Evolutionary conservation across 306 rosid genomes (phyloP).

Genomic region (Albizia julibrissin): DNA sequence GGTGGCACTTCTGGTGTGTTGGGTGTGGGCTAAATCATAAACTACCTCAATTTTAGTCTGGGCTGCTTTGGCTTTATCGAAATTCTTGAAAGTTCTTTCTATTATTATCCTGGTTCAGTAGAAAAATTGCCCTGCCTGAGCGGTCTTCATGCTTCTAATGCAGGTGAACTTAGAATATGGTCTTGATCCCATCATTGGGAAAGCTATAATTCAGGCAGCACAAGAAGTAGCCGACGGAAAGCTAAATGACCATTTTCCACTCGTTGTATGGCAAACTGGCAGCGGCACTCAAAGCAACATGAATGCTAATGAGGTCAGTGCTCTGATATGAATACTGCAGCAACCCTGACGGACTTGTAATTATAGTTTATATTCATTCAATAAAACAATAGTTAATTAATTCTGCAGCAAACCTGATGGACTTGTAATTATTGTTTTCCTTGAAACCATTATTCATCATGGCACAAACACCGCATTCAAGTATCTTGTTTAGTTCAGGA

Average conservation of each 20-base stretch:
- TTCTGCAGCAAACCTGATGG: neutral
- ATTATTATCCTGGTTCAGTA: neutral
- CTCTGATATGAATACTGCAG: neutral
- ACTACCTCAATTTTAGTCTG: neutral
- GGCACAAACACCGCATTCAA: neutral
- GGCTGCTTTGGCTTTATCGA: neutral
- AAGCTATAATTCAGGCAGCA: conserved; percentile 90
- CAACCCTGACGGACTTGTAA: neutral
- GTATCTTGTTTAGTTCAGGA: neutral
- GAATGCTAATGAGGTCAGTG: conserved; percentile 91
- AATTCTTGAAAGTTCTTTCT: neutral
- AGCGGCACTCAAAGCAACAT: conserved; percentile 99
- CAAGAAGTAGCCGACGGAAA: conserved; percentile 98
- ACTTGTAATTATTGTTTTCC: neutral
- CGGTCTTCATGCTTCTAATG: neutral
- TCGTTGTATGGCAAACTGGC: conserved; percentile 99
- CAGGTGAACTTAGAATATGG: conserved; percentile 95
- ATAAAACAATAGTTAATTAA: neutral
- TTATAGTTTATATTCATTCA: neutral
- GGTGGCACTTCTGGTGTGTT: neutral
- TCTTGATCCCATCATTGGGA: conserved; percentile 82
- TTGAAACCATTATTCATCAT: neutral
- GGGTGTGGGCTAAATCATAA: neutral
- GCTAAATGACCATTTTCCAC: conserved; percentile 90
- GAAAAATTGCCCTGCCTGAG: neutral